These are phyloP conservation scores for Tricholomella constricta DNA, from an alignment of 768 basidiomycete genomes.

Conservation along the genomic window DNA sequence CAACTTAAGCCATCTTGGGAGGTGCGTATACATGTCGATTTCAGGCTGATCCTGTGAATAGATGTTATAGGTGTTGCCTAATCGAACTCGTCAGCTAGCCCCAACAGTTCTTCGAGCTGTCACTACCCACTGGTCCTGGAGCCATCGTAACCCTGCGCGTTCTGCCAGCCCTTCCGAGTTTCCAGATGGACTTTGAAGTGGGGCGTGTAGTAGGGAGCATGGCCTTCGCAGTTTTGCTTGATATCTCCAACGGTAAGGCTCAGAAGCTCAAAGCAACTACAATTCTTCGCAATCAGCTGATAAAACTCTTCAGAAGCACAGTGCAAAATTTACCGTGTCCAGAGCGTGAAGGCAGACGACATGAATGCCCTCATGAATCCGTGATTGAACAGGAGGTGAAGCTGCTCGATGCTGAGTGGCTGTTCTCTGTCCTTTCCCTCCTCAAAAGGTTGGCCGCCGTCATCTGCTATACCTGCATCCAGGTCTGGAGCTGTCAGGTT, in stretches of 20 bases:
- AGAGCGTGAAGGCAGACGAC: neutral
- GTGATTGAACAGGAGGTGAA: neutral
- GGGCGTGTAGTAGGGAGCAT: neutral
- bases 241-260: neutral
- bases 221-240: neutral
- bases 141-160: neutral
- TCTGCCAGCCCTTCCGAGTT: neutral
- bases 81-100: neutral
- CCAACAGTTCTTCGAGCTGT: too few species aligned
- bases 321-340: neutral
- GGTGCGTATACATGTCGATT: conserved; percentile 2
- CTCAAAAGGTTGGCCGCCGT: neutral
- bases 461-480: too few species aligned
- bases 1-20: neutral
- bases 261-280: neutral
- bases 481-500: too few species aligned
- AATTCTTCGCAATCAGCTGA: neutral
- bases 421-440: neutral
- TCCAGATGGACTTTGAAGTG: neutral
- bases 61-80: neutral
- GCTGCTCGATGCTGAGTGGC: neutral
- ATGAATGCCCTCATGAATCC: neutral
- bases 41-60: neutral
- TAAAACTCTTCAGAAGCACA: neutral
- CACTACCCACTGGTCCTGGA: neutral